phyloP scores from a whole-genome alignment of 2,329 filamentous ascomycete species.

The Diaporthe australafricana region DNA sequence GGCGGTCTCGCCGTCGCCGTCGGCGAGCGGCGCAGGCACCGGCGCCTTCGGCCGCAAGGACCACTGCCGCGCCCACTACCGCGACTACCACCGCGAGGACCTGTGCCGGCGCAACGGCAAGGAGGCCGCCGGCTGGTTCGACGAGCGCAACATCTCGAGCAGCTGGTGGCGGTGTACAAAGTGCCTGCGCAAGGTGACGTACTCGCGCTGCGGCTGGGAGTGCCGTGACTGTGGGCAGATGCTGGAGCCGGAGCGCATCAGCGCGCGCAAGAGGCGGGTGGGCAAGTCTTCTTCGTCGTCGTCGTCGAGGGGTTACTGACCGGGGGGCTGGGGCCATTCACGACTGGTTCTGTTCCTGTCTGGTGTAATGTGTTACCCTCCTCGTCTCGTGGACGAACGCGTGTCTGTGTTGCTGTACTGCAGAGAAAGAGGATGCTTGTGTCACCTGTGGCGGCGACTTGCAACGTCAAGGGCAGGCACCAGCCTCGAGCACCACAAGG shows the following conservation, averaged over 20 bases:
- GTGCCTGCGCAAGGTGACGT: conserved; percentile 60
- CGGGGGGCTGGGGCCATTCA: not conserved
- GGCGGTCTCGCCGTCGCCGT: not conserved
- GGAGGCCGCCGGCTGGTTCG: conserved; percentile 50
- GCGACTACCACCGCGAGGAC: conserved; percentile 67
- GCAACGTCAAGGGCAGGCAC: not conserved
- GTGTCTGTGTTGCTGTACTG: not conserved
- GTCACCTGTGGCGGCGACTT: conserved; percentile 1
- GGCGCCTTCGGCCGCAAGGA: conserved; percentile 65
- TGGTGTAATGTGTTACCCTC: not conserved
- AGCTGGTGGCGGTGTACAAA: conserved; percentile 67
- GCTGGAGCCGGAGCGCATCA: conserved; percentile 58
- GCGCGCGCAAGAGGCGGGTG: conserved; percentile 31
- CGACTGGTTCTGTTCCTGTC: not conserved
- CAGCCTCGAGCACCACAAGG: not conserved
- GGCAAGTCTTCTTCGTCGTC: conserved; percentile 31
- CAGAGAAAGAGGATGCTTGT: not conserved
- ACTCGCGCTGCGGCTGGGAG: conserved; percentile 54
- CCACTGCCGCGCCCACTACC: conserved; percentile 68
- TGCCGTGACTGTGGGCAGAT: conserved; percentile 60
- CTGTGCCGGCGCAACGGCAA: conserved; percentile 58
- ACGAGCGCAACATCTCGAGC: conserved; percentile 51
- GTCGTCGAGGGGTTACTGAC: conserved; percentile 26
- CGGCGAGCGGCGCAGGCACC: not conserved
- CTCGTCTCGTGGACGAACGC: not conserved